Evolutionary conservation across 2,329 filamentous ascomycete species (phyloP).

Genomic region (Hymenoscyphus scutula): DNA sequence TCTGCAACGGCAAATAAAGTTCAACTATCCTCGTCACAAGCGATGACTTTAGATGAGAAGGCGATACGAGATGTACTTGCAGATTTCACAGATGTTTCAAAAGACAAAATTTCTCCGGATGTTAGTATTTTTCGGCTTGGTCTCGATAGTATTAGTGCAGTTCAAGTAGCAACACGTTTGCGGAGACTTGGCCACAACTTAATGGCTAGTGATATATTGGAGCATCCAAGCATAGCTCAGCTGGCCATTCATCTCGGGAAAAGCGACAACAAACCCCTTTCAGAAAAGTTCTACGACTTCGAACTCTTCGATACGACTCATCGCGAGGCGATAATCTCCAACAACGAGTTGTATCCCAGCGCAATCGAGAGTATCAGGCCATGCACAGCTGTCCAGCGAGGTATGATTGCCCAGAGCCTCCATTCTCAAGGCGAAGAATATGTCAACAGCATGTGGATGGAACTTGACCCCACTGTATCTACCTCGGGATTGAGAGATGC

Average conservation of each 20-base stretch:
- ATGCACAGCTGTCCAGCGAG: conserved; percentile 76
- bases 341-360: conserved; percentile 20
- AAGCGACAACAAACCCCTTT: not conserved
- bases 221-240: conserved; percentile 49
- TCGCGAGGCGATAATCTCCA: conserved; percentile 31
- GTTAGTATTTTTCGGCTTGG: conserved; percentile 86
- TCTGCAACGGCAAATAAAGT: not conserved
- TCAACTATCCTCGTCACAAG: not conserved
- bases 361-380: conserved; percentile 62
- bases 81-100: conserved; percentile 53
- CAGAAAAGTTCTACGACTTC: conserved; percentile 45
- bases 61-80: conserved; percentile 44
- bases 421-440: conserved; percentile 67
- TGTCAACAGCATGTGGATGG: conserved; percentile 67
- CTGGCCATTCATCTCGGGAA: conserved; percentile 25
- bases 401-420: conserved; percentile 74
- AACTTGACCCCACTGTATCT: conserved; percentile 44
- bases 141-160: conserved; percentile 84
- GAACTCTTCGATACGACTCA: conserved; percentile 48
- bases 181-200: conserved; percentile 57
- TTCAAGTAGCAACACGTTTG: conserved; percentile 70
- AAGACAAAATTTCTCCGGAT: conserved; percentile 50
- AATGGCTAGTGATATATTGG: conserved; percentile 72
- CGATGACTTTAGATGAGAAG: conserved; percentile 37
- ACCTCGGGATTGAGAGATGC: conserved; percentile 48